phyloP scores from a whole-genome alignment of 2,329 filamentous ascomycete genomes.

The Cladosporium sp. region DNA sequence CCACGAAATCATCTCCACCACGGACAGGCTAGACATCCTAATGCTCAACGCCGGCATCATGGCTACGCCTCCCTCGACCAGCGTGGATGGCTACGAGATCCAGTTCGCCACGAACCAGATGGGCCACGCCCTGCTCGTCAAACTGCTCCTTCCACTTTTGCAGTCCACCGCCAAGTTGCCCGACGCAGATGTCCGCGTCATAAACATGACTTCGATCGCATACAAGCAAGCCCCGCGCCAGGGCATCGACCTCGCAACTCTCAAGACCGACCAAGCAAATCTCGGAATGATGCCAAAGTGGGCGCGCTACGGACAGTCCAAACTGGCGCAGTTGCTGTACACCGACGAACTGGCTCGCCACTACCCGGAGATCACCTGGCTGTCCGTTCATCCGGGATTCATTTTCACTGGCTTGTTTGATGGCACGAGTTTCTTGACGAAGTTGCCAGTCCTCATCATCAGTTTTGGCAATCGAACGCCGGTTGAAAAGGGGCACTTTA shows the following conservation, averaged over 20 bases:
- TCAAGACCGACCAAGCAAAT: slow-evolving; percentile 28
- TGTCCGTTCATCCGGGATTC: slow-evolving; percentile 46
- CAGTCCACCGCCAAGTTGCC: slow-evolving; percentile 26
- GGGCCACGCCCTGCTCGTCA: slow-evolving; percentile 36
- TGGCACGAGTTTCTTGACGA: slow-evolving; percentile 23
- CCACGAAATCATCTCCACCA: slow-evolving; percentile 22
- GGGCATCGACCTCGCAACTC: slow-evolving; percentile 31
- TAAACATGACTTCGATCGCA: slow-evolving; percentile 34
- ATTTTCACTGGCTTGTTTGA: slow-evolving; percentile 41
- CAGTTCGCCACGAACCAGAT: slow-evolving; percentile 39
- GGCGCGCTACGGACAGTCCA: slow-evolving; percentile 47
- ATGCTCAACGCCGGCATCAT: slow-evolving; percentile 37
- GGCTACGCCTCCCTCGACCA: slow-evolving; percentile 25
- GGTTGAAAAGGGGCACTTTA: slow-evolving; percentile 26
- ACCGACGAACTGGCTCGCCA: slow-evolving; percentile 42
- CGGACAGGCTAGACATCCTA: slow-evolving; percentile 32
- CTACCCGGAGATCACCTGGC: slow-evolving; percentile 40
- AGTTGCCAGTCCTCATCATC: slow-evolving; percentile 21
- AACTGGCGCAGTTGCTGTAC: slow-evolving; percentile 52
- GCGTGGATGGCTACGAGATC: slow-evolving; percentile 35
- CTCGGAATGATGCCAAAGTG: slow-evolving; percentile 31
- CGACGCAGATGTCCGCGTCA: slow-evolving; percentile 30
- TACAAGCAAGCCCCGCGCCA: slow-evolving; percentile 21
- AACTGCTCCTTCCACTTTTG: slow-evolving; percentile 32
- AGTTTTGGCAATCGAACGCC: slow-evolving; percentile 22